phyloP scores from a whole-genome alignment of 345 rosid genomes.

The Populus euphratica region DNA sequence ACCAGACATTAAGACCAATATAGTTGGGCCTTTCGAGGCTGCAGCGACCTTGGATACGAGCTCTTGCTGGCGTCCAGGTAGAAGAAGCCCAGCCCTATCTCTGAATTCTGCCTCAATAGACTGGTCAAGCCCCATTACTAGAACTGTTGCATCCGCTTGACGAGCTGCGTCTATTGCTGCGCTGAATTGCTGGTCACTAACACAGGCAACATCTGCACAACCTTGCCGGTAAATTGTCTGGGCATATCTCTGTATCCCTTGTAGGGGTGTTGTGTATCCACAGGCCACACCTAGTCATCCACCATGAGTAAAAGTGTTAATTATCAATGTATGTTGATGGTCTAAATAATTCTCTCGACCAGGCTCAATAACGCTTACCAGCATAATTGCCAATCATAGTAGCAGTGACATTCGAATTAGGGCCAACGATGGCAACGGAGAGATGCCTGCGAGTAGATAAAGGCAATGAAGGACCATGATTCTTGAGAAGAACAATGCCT shows the following conservation, averaged over 20 bases:
- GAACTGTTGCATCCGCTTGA: conserved; percentile 27
- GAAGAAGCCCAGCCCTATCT: conserved; percentile 24
- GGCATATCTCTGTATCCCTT: conserved; percentile 24
- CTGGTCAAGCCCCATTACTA: conserved; percentile 32
- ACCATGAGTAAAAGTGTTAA: background rate
- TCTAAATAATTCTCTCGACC: background rate
- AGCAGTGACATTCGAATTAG: conserved; percentile 65
- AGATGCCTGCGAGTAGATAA: conserved; percentile 52
- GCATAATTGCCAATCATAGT: conserved; percentile 88
- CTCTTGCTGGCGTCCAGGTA: conserved; percentile 33
- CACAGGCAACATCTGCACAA: conserved; percentile 21
- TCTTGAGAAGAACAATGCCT: conserved; percentile 80
- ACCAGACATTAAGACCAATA: conserved; percentile 32
- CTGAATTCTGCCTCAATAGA: conserved; percentile 25
- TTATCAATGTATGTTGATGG: background rate
- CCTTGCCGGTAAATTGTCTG: conserved; percentile 17
- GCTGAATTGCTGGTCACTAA: conserved; percentile 6
- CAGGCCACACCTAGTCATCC: conserved; percentile 19
- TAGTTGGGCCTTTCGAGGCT: conserved; percentile 23
- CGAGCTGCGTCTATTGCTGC: conserved; percentile 22
- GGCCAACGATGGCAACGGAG: conserved; percentile 75
- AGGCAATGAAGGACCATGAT: conserved; percentile 48
- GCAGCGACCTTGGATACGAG: conserved; percentile 19
- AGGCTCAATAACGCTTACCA: background rate
- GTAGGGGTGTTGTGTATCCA: conserved; percentile 16